Percentiles rank a stretch among this genome's conserved stretches.
Evolutionary conservation across 495 filamentous ascomycete genomes (phyloP).

Genomic region (Daldinia grandis): DNA sequence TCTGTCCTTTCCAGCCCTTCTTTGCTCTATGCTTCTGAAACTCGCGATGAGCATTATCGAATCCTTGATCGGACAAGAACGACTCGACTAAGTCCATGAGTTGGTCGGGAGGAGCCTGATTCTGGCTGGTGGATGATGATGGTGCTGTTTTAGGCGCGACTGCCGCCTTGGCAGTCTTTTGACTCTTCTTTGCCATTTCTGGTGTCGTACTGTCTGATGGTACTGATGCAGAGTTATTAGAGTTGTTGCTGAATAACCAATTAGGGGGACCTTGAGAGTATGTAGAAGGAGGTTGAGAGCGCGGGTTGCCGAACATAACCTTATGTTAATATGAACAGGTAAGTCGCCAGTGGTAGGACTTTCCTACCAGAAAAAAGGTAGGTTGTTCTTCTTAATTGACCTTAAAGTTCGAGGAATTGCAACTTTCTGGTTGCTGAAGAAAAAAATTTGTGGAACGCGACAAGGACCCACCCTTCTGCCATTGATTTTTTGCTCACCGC

Average conservation of each 20-base stretch:
- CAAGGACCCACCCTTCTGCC: slow-evolving; percentile 26
- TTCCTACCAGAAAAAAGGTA: slow-evolving; percentile 3
- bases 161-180: slow-evolving; percentile 36
- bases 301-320: slow-evolving; percentile 40
- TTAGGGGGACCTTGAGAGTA: slow-evolving; percentile 44
- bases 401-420: not conserved
- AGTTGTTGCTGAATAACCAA: slow-evolving; percentile 60
- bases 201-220: slow-evolving; percentile 8
- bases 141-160: slow-evolving; percentile 16
- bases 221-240: slow-evolving; percentile 23
- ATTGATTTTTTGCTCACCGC: slow-evolving; percentile 23
- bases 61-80: slow-evolving; percentile 73
- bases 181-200: slow-evolving; percentile 46
- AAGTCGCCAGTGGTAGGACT: not conserved
- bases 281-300: slow-evolving; percentile 12
- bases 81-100: slow-evolving; percentile 70
- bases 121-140: slow-evolving; percentile 25
- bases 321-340: slow-evolving; percentile 10
- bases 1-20: slow-evolving; percentile 53
- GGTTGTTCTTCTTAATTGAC: not conserved
- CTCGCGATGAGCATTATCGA: slow-evolving; percentile 63
- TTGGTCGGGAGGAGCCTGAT: slow-evolving; percentile 59
- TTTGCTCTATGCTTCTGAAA: slow-evolving; percentile 66
- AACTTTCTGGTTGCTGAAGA: not conserved
- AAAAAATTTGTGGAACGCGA: slow-evolving; percentile 40